Evolutionary conservation across 2,329 filamentous ascomycete genomes (phyloP), one percentile per base, ranked within the genome.

Genomic region (Aspergillus tubingensis): DNA sequence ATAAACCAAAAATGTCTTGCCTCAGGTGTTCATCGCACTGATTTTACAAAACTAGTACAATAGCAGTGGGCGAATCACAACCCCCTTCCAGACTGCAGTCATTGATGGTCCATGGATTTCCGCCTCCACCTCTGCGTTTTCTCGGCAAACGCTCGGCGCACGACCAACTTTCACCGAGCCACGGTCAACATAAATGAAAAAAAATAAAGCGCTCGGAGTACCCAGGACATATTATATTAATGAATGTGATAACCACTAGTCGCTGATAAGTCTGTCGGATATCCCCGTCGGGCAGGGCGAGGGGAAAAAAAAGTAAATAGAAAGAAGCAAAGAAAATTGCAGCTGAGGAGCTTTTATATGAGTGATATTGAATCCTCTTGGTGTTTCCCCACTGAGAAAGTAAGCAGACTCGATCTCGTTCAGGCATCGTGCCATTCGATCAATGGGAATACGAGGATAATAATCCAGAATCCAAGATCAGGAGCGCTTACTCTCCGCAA

Each of bases 61-160:
- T 21, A 10, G 19, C 23, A 32, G 50, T 53, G 38, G 32, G 30
- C 21, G 39, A 47, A 44, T 27, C 41, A 32, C 39, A 30, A 23
- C 41, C 11, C 3, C 11, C 5, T 36, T 36, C 32, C 32, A 36
- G 32, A 5, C 32, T 36, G 10, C 11, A 36, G 32, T 36, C 32
- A 36, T 36, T 7, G 39, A 41, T 27, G 25, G 53, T 43, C 53
- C 23, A 36, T 27, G 25, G 21, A 38, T 38, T n/a, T 47, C 56
- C 10, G 38, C 41, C 48, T 47, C 59, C 61, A 59, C 56, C 19
- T 57, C 53, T 59, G 56, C 25, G 43, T 54, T 59, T 63, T 59
- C 56, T 63, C 61, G 61, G 61, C 30, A 32, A 63, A 59, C 48
- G 41, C 59, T 63, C 61, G 61, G 61, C 21, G 5, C 27, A 61